Conservation (phyloP, 2,329 filamentous ascomycete species). For the Botryotinia calthae region DNA sequence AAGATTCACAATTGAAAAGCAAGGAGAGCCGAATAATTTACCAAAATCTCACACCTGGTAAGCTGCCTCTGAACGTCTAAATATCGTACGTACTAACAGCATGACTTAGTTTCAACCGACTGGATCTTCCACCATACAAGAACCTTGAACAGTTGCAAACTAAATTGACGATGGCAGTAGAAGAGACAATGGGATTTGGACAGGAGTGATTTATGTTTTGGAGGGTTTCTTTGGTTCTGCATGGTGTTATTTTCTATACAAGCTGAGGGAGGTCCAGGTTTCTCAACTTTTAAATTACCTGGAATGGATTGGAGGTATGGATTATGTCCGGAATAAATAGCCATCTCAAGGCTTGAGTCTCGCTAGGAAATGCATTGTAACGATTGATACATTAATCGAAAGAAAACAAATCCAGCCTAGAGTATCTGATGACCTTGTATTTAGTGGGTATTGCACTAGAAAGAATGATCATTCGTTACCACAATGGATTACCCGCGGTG, state of each 20-base stretch:
- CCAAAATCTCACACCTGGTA: slow-evolving; percentile 99
- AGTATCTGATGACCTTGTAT: slow-evolving; percentile 10
- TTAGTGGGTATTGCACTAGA: not conserved
- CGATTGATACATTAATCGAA: slow-evolving; percentile 17
- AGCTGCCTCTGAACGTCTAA: slow-evolving; percentile 40
- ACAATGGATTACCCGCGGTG: not conserved
- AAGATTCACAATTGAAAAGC: slow-evolving; percentile 97
- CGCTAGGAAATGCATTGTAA: slow-evolving; percentile 15
- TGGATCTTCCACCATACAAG: slow-evolving; percentile 94
- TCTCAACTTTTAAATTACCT: slow-evolving; percentile 12
- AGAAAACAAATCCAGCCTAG: slow-evolving; percentile 6
- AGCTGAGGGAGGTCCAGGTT: slow-evolving; percentile 14
- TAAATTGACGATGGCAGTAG: slow-evolving; percentile 94
- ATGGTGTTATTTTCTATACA: slow-evolving; percentile 32
- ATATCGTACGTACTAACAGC: slow-evolving; percentile 24
- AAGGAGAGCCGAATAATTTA: slow-evolving; percentile 83
- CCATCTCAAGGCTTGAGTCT: not conserved
- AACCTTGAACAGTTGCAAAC: slow-evolving; percentile 76
- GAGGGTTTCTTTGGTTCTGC: slow-evolving; percentile 27
- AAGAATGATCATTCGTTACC: not conserved
- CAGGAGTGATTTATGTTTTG: slow-evolving; percentile 65
- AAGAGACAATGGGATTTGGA: slow-evolving; percentile 98
- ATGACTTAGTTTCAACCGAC: slow-evolving; percentile 79
- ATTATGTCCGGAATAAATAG: slow-evolving; percentile 11
- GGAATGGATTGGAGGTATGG: slow-evolving; percentile 10